Evolutionary conservation across 805 yeast genomes (phyloP).

Genomic region (Metahyphopichia silvanorum): DNA sequence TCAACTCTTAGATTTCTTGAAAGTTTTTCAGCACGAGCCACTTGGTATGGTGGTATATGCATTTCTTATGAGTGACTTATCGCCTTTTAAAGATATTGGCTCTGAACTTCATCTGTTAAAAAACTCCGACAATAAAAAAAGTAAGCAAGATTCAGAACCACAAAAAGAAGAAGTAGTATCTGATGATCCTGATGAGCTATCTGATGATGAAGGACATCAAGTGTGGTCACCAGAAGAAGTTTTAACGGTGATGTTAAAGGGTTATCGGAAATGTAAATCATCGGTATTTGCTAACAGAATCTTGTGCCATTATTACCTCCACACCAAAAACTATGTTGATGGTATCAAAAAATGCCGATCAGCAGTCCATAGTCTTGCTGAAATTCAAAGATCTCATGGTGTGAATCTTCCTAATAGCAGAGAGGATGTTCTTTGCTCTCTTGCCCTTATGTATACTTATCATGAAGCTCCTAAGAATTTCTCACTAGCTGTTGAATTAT

Average conservation of each 20-base stretch:
- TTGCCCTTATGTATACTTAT: conserved; percentile 78
- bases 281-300: conserved; percentile 67
- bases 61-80: conserved; percentile 63
- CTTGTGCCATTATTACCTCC: conserved; percentile 55
- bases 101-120: conserved; percentile 2
- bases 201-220: conserved; percentile 8
- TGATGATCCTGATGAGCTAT: conserved; percentile 15
- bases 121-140: conserved; percentile 6
- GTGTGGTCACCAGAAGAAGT: conserved; percentile 48
- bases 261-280: conserved; percentile 35
- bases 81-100: conserved; percentile 44
- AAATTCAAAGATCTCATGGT: conserved; percentile 44
- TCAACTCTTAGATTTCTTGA: conserved; percentile 49
- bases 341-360: conserved; percentile 59
- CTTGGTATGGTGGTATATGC: conserved; percentile 61
- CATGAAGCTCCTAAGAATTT: conserved; percentile 90
- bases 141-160: conserved; percentile 10
- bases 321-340: conserved; percentile 57
- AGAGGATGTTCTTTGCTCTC: conserved; percentile 56
- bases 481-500: conserved; percentile 67
- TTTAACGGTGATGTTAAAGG: conserved; percentile 48
- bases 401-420: conserved; percentile 49
- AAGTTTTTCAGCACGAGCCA: conserved; percentile 57
- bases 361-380: conserved; percentile 56
- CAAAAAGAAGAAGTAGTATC: conserved; percentile 8